Conservation (phyloP, 1,284 basidiomycete genomes). For the Xerocomus nothofagi region DNA sequence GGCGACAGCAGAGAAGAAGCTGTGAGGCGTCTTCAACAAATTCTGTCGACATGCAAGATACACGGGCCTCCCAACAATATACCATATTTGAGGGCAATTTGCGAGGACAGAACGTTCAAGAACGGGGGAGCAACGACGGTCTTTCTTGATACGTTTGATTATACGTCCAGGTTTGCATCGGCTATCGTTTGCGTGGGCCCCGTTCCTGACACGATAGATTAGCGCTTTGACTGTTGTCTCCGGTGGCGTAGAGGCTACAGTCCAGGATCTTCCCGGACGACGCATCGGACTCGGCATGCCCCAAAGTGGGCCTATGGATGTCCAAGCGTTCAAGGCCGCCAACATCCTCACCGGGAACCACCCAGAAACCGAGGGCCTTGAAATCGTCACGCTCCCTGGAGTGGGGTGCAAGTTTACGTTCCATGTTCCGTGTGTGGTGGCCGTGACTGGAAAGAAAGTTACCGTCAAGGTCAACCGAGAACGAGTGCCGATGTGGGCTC, state of each 20-base stretch:
- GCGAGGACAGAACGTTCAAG: constrained; percentile 42
- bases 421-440: constrained; percentile 49
- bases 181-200: not conserved
- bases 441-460: constrained; percentile 56
- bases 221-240: constrained; percentile 58
- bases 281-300: constrained; percentile 62
- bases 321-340: constrained; percentile 55
- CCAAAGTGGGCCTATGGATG: constrained; percentile 68
- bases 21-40: constrained; percentile 38
- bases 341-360: constrained; percentile 65
- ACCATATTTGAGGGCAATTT: constrained; percentile 50
- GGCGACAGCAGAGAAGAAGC: constrained; percentile 44
- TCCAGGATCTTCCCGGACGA: constrained; percentile 68
- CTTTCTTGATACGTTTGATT: constrained; percentile 52
- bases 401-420: constrained; percentile 45
- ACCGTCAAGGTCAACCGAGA: constrained; percentile 45
- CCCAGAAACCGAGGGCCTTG: constrained; percentile 54
- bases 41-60: constrained; percentile 41
- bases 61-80: constrained; percentile 58
- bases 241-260: constrained; percentile 57
- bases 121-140: constrained; percentile 53
- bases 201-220: constrained; percentile 5
- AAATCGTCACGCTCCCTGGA: constrained; percentile 48
- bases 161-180: constrained; percentile 40
- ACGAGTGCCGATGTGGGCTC: constrained; percentile 48